Base-by-base conservation (phyloP, 148 eudicot species). In the Bassia scoparia region DNA sequence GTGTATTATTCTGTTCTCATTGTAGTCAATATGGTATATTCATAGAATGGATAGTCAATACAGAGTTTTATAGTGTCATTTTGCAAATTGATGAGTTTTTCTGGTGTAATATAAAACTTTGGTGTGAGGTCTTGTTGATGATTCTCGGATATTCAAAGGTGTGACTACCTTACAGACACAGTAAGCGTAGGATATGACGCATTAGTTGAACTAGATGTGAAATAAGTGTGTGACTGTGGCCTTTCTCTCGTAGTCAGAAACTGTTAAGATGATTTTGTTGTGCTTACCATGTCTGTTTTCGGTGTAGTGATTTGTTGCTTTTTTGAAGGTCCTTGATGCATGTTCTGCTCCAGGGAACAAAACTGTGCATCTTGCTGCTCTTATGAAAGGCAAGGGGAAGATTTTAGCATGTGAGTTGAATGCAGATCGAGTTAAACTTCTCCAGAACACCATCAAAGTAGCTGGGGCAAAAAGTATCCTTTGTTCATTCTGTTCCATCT, bases 321-420 rank as follows among this genome's bases (percentile, higher is more conserved):
- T 75, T 81, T 71, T 83, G 83, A 89, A 96, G 99, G 99, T 96
- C 75, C 86, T 96, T 66, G 99, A 96, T 87, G 99, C 99, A 27
- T 96, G 99, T 79, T 81, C 99, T 70, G 97, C 99, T 74, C 99
- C 99, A 60, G 99, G 99, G 64, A 96, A 96, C 85, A 96, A 96
- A 86, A 96, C 99, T 66, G 88, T 84, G 17, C 99, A 96, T 79
- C 92, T 92, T 50, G 88, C 96, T 70, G 94, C 97, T 49, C 93
- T 96, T 58, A 92, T 89, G 89, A 75, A 72, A 76, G 96, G 94
- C 74, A 82, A 86, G 83, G 99, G 99, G 46, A 90, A 83, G 77
- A 82, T 96, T 61, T 75, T 87, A 79, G 99, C 99, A 66, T 96
- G 94, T 84, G 99, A 96, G 76, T 83, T 90, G 70, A 83, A 90